Evolutionary conservation across 768 basidiomycete species (phyloP).

Genomic region (Rhodocollybia butyracea): DNA sequence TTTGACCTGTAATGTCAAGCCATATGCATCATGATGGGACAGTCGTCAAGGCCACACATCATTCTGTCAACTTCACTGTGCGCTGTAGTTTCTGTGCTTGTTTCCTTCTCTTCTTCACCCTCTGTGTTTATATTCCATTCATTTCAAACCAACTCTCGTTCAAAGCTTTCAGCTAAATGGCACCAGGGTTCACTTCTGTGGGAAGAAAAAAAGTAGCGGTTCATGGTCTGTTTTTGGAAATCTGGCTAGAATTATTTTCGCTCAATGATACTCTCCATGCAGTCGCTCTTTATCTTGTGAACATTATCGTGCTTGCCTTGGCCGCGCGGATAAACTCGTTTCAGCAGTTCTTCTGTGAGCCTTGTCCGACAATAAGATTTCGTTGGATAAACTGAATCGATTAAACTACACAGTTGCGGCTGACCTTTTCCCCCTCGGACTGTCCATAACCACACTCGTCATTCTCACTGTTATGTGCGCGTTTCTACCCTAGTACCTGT

Average conservation of each 20-base stretch:
- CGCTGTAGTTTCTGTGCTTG: not conserved
- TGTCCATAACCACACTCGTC: constrained; percentile 49
- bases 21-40: too few relatives aligned
- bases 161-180: constrained; percentile 1
- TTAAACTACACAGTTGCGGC: constrained; percentile 52
- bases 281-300: constrained; percentile 44
- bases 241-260: not conserved
- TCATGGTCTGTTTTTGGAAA: not conserved
- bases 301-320: constrained; percentile 49
- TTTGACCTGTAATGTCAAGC: too few relatives aligned
- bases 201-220: constrained; percentile 17
- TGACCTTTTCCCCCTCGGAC: constrained; percentile 57
- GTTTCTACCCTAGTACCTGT: not conserved
- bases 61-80: constrained; percentile 3
- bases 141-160: not conserved
- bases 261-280: not conserved
- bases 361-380: too few relatives aligned
- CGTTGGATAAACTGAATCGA: too few relatives aligned
- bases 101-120: not conserved
- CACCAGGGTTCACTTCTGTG: constrained; percentile 12
- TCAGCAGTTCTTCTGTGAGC: constrained; percentile 60
- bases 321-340: constrained; percentile 52
- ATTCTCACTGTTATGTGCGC: constrained; percentile 42
- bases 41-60: constrained; percentile 3
- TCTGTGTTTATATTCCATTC: not conserved